phyloP scores from a whole-genome alignment of 2,329 filamentous ascomycete species.

The Colletotrichum euphorbiae region DNA sequence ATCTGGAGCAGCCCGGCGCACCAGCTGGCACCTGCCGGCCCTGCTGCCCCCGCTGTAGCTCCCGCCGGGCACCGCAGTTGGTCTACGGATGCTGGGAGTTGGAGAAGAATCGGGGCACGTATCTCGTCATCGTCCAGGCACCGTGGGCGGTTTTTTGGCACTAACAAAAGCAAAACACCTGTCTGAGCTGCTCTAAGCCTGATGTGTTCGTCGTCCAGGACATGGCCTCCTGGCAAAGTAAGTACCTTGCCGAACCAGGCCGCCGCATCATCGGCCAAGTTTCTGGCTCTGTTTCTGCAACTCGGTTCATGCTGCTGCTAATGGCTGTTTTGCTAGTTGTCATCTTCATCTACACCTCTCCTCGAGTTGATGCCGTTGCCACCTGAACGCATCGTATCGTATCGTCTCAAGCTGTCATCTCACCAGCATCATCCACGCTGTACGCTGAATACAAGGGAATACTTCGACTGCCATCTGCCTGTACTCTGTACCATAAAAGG shows the following conservation, averaged over 20 bases:
- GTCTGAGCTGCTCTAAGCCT: not conserved
- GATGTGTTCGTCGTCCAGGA: not conserved
- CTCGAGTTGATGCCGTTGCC: not conserved
- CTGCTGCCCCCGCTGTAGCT: conserved; percentile 7
- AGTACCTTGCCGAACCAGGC: conserved; percentile 14
- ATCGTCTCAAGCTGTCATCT: too few relatives aligned
- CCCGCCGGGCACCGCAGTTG: not conserved
- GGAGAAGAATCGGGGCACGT: not conserved
- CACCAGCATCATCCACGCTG: not conserved
- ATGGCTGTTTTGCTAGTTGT: not conserved
- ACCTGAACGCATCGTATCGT: not conserved
- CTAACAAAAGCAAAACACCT: not conserved
- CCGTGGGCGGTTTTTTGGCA: not conserved
- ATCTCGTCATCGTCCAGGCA: conserved; percentile 6
- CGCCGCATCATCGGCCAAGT: conserved; percentile 20
- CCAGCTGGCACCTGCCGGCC: conserved; percentile 16
- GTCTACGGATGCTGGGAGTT: too few relatives aligned
- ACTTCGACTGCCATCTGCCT: not conserved
- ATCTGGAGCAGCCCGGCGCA: conserved; percentile 4
- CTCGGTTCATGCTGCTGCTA: not conserved
- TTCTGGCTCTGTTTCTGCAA: conserved; percentile 10
- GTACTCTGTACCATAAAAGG: not conserved
- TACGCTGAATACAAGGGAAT: not conserved
- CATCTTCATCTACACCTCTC: not conserved
- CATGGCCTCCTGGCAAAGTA: not conserved